Evolutionary conservation across 2,329 filamentous ascomycete genomes (phyloP).

Genomic region (Colletotrichum caudatum): DNA sequence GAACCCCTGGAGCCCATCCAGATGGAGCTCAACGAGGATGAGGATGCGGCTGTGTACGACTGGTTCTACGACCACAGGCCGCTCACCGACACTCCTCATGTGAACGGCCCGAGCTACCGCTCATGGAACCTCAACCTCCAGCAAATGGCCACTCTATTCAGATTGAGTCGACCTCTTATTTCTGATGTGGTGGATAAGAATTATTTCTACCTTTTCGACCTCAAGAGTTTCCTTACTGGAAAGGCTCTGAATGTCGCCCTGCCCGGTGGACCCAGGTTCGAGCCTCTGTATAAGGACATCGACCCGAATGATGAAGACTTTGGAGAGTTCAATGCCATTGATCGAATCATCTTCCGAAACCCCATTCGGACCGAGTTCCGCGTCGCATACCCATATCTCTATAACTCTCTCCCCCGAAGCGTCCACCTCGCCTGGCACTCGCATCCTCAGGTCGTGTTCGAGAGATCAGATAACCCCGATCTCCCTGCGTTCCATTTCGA

Average conservation of each 20-base stretch:
- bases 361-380: slow-evolving; percentile 96
- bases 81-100: slow-evolving; percentile 89
- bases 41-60: slow-evolving; percentile 90
- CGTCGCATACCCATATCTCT: slow-evolving; percentile 93
- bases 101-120: slow-evolving; percentile 97
- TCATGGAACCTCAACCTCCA: slow-evolving; percentile 92
- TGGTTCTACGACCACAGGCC: slow-evolving; percentile 98
- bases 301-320: slow-evolving; percentile 99
- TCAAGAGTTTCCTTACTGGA: slow-evolving; percentile 93
- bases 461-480: slow-evolving; percentile 86
- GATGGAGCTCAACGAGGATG: slow-evolving; percentile 95
- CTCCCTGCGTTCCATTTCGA: slow-evolving; percentile 98
- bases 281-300: slow-evolving; percentile 97
- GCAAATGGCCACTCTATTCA: slow-evolving; percentile 96
- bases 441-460: slow-evolving; percentile 91
- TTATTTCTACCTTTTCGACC: slow-evolving; percentile 97
- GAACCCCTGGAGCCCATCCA: slow-evolving; percentile 98
- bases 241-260: slow-evolving; percentile 98
- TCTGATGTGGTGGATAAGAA: slow-evolving; percentile 96
- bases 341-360: slow-evolving; percentile 97
- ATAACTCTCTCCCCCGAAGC: slow-evolving; percentile 95
- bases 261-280: slow-evolving; percentile 95
- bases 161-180: slow-evolving; percentile 88
- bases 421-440: slow-evolving; percentile 96
- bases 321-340: slow-evolving; percentile 99